These are phyloP conservation scores for Salix arbutifolia DNA, from an alignment of 345 rosid species.

Conservation along the genomic window DNA sequence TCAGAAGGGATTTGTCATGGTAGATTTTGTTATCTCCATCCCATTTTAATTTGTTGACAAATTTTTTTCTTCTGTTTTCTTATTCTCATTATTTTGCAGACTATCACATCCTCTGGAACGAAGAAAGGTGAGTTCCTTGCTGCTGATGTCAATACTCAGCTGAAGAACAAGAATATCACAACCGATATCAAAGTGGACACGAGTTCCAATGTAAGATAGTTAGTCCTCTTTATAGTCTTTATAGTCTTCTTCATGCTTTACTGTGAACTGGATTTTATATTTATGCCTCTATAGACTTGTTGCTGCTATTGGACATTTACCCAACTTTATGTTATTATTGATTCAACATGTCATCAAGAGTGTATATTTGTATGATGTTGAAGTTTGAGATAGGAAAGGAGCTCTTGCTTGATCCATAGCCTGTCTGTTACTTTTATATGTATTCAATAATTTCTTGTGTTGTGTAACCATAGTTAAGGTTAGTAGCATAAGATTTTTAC, in stretches of 20 bases:
- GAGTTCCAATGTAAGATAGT: constrained; percentile 46
- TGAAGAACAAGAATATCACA: constrained; percentile 85
- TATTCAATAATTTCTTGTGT: not conserved
- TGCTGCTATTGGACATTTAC: not conserved
- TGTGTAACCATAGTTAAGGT: not conserved
- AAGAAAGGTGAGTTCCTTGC: constrained; percentile 76
- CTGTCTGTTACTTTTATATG: no score
- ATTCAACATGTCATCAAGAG: not conserved
- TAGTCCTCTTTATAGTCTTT: not conserved
- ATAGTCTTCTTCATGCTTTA: not conserved
- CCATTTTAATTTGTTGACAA: not conserved
- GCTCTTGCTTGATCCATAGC: not conserved
- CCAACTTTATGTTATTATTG: not conserved
- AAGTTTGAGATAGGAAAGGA: not conserved
- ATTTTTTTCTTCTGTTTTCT: no score
- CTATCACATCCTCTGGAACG: constrained; percentile 62
- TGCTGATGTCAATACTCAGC: constrained; percentile 78
- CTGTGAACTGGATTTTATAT: no score
- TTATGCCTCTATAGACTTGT: not conserved
- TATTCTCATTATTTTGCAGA: constrained; percentile 28
- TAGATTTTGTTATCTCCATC: no score
- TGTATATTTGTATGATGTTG: not conserved
- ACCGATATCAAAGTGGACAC: constrained; percentile 86
- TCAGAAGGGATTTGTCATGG: not conserved
- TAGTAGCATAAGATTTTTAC: not conserved